These are phyloP conservation scores for Eimeria maxima DNA, from an alignment of 169 alveolate genomes.

Conservation along the genomic window DNA sequence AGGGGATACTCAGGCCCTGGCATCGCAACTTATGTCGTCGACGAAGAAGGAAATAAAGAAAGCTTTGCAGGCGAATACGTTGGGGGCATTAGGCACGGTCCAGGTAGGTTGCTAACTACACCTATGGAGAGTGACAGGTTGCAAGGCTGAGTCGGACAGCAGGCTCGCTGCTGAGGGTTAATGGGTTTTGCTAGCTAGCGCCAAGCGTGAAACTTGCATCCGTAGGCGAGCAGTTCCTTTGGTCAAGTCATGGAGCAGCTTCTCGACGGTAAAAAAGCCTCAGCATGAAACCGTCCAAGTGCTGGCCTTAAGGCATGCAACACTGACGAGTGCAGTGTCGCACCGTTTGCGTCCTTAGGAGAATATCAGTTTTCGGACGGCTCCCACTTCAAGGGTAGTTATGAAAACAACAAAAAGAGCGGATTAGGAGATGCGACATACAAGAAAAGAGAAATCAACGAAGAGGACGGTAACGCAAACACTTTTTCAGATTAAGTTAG, in stretches of 20 bases:
- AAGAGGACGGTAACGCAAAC: conserved; percentile 44
- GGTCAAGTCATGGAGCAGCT: background rate
- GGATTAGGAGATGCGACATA: conserved; percentile 75
- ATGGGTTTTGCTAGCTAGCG: background rate
- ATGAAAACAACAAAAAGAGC: conserved; percentile 74
- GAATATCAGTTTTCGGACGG: conserved; percentile 65
- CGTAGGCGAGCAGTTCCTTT: background rate
- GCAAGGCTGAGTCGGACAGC: background rate
- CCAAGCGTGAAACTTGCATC: background rate
- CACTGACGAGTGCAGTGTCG: background rate
- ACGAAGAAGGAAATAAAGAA: conserved; percentile 69
- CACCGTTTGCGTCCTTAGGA: conserved; percentile 13
- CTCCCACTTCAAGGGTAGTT: conserved; percentile 66
- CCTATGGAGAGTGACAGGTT: background rate
- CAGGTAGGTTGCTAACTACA: background rate
- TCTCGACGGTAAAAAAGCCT: background rate
- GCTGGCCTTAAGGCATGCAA: background rate
- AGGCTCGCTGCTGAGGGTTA: background rate
- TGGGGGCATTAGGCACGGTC: conserved; percentile 72
- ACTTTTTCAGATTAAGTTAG: background rate
- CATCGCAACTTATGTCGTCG: conserved; percentile 62
- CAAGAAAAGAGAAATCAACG: conserved; percentile 7
- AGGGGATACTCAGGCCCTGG: conserved; percentile 77
- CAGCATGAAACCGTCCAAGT: too few relatives aligned
- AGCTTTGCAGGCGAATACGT: conserved; percentile 55